Conservation (phyloP, 306 rosid genomes). For the Trichosanthes cucumerina region DNA sequence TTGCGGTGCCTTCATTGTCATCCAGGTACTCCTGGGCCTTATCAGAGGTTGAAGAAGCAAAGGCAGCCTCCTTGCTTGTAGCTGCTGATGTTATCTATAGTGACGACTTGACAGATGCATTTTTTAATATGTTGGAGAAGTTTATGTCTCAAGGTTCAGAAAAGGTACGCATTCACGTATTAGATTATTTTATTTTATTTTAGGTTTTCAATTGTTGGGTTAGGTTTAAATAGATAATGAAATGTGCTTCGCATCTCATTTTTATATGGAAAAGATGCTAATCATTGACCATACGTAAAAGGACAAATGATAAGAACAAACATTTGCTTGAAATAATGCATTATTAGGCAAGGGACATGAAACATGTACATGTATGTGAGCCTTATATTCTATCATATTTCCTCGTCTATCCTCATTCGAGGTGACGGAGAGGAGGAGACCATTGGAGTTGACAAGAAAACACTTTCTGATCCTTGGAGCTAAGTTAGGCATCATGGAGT, state of each 20-base stretch:
- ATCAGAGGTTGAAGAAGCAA: slow-evolving; percentile 58
- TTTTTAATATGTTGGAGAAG: slow-evolving; percentile 50
- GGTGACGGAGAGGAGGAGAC: neutral
- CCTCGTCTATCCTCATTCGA: neutral
- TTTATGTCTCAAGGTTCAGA: slow-evolving; percentile 62
- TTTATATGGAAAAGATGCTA: slow-evolving; percentile 2
- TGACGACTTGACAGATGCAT: slow-evolving; percentile 72
- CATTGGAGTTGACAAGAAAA: neutral
- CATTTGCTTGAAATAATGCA: slow-evolving; percentile 4
- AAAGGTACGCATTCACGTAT: slow-evolving; percentile 36
- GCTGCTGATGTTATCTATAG: slow-evolving; percentile 93
- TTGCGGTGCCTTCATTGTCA: slow-evolving; percentile 9
- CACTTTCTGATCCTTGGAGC: neutral
- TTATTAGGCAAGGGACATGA: slow-evolving; percentile 1
- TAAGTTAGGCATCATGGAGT: neutral
- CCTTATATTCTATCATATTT: neutral
- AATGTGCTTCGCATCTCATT: neutral
- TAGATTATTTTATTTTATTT: neutral
- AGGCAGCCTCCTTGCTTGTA: slow-evolving; percentile 58
- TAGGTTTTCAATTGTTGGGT: neutral
- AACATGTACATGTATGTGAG: neutral
- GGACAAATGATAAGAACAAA: neutral
- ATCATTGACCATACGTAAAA: slow-evolving; percentile 1
- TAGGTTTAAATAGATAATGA: neutral
- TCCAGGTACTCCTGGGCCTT: slow-evolving; percentile 63